Evolutionary conservation across 2,329 filamentous ascomycete species (phyloP).

Genomic region (Daldinia sp.): DNA sequence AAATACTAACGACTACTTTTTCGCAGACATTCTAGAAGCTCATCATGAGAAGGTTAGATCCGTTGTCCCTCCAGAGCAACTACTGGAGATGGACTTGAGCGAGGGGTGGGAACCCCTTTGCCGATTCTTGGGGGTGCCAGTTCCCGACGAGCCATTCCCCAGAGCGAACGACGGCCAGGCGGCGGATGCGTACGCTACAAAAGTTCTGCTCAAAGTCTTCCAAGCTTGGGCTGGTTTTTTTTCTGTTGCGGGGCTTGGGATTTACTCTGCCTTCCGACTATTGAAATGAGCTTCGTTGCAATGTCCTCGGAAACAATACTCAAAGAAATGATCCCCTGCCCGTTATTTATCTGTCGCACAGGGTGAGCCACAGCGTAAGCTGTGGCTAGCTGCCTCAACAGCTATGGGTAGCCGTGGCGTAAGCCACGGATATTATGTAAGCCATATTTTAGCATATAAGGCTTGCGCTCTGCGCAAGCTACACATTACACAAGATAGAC

Average conservation of each 20-base stretch:
- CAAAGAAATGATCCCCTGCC: background rate
- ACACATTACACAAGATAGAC: no score
- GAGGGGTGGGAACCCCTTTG: conserved; percentile 42
- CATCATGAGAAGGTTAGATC: conserved; percentile 29
- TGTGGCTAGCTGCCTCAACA: no score
- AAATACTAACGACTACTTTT: background rate
- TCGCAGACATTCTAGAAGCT: conserved; percentile 25
- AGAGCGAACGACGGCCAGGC: conserved; percentile 42
- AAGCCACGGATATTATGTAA: no score
- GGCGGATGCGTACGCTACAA: conserved; percentile 30
- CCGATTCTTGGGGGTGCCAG: conserved; percentile 36
- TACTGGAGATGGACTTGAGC: conserved; percentile 42
- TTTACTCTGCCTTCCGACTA: conserved; percentile 17
- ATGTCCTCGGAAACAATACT: background rate
- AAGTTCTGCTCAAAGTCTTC: conserved; percentile 29
- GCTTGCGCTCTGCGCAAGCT: no score
- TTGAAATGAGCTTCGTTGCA: conserved; percentile 13
- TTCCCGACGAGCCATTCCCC: conserved; percentile 39
- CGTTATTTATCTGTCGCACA: no score
- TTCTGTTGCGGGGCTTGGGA: conserved; percentile 11
- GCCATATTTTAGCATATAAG: no score
- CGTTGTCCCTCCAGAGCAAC: conserved; percentile 33
- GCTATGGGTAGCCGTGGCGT: no score
- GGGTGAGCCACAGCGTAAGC: no score
- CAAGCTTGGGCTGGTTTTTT: conserved; percentile 35